Base-by-base conservation (phyloP, 306 rosid genomes). In the Medicago lupulina region DNA sequence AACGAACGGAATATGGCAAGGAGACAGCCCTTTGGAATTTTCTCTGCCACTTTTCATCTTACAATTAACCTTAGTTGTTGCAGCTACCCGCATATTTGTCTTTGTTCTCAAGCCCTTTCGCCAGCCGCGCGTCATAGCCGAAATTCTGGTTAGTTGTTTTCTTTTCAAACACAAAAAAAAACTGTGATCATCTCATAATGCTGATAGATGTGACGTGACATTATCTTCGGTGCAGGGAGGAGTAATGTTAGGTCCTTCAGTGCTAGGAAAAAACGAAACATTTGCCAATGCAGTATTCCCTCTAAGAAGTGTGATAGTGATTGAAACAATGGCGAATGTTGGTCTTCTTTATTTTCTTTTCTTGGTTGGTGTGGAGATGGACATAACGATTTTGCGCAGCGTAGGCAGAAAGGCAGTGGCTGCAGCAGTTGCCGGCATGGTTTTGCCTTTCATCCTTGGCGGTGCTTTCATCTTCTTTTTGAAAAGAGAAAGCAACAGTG, bases 1-100 rank as follows among this genome's bases (percentile, higher is more conserved):
- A 19, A 94, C 98, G 47, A 88, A 94, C 74, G 97, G 98, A 16
- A 74, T 94, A n/a, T 94, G 97, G 97, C 96, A 90, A 78, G 98
- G 98, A 6, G 97, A 94, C 46, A 94, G 92, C 73, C 98, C 98
- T 85, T 73, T 94, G 78, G 93, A 92, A 78, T 94, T 86, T 77
- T 94, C 98, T 82, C 91, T 94, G 23, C 98, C 98, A 62, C 96
- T 90, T 78, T 94, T 94, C 87, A 90, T 94, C 65, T 76, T 94
- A 76, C 98, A 94, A 70, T 59, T 94, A 28, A 86, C 95, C 31
- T 17, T 94, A 57, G 88, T 94, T 9, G 96, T 94, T 5, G 66
- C 82, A 16, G 67, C 87, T 74, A 94, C 98, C 64, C 91, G 96
- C 49, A 0, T 80, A 6, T 83, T 94, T 47, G 93, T 90, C 77